A percentile compares a stretch with the other conserved stretches of the same genome.
Evolutionary conservation across 805 yeast species (phyloP).

Genomic region (Ogataea ganodermae): DNA sequence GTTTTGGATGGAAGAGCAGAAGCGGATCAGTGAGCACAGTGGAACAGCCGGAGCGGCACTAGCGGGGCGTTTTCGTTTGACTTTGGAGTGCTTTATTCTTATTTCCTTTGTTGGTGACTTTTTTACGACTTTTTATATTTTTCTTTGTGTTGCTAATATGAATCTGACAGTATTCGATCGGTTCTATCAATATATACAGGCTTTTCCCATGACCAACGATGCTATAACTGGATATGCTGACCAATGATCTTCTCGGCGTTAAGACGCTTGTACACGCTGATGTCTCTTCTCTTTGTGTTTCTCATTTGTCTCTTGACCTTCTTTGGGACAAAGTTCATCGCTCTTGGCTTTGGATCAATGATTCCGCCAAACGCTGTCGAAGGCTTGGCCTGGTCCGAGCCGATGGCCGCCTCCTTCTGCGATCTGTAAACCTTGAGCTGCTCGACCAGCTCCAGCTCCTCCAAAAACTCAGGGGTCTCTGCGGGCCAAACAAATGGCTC

Average conservation of each 20-base stretch:
- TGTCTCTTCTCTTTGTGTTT: slow-evolving; percentile 45
- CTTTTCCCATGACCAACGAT: not conserved
- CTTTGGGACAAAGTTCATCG: slow-evolving; percentile 65
- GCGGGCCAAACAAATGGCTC: slow-evolving; percentile 97
- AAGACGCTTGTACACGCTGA: slow-evolving; percentile 24
- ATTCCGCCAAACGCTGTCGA: slow-evolving; percentile 76
- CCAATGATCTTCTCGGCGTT: slow-evolving; percentile 40
- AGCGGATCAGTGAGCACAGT: slow-evolving; percentile 16
- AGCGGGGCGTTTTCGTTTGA: not conserved
- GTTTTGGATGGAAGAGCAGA: slow-evolving; percentile 29
- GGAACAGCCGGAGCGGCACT: slow-evolving; percentile 2
- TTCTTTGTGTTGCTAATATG: too few relatives aligned
- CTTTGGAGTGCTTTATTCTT: not conserved
- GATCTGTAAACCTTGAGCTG: slow-evolving; percentile 55
- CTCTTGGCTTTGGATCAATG: slow-evolving; percentile 52
- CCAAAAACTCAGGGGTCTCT: slow-evolving; percentile 38
- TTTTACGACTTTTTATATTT: too few relatives aligned
- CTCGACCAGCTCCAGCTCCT: slow-evolving; percentile 36
- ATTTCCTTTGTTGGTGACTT: not conserved
- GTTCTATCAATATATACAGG: slow-evolving; percentile 5
- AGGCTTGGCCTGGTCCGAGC: slow-evolving; percentile 71
- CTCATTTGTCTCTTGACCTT: slow-evolving; percentile 45
- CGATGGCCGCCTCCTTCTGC: slow-evolving; percentile 49
- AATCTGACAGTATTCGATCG: slow-evolving; percentile 4
- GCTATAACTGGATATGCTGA: slow-evolving; percentile 41